Evolutionary conservation across 192 early-diverging fungal genomes (phyloP), one percentile per base, ranked within the genome.

Genomic region (Physocladia obscura): DNA sequence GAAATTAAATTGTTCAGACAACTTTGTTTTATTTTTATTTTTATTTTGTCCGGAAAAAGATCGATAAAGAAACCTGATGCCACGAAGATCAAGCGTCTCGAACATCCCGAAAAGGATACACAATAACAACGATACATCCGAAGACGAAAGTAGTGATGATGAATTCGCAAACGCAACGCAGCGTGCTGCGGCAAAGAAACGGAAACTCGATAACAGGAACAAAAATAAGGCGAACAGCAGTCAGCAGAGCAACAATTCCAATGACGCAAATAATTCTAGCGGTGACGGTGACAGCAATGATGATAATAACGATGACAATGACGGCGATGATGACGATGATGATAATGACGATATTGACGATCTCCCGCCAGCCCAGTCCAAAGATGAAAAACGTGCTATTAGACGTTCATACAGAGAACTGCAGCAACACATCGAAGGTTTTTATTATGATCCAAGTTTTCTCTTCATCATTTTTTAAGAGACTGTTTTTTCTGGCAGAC

Each of bases 361-460:
- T 34, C 0, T 13, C 40, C 40, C 8, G 40, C 40, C 40, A n/a
- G 57, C 22, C 13, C 67, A 62, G 2, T 38, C 62, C 8, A 17
- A 27, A n/a, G 54, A 73, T 27, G 55, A 69, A 24, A 52, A 15
- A 21, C 31, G 62, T 8, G 17, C 24, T n/a, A 21, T 67, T 36
- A 4, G 63, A n/a, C 17, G 49, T 31, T 54, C 57, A 44, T 71
- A 71, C 49, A 15, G 69, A 4, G 39, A 30, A 29, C 40, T 71
- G 30, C 69, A 71, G 49, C n/a, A 29, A 27, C 22, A 13, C 11
- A 26, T 71, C 35, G 58, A 71, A 26, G 64, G 64, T 67, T 26
- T 15, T 19, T 55, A 17, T 21, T 3, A 19, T 31, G 24, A 19
- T 27, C 29, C 4, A 11, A 52, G 24, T 3, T 31, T 21, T 29